phyloP scores from a whole-genome alignment of 768 basidiomycete genomes.

The Polyporus arcularius region DNA sequence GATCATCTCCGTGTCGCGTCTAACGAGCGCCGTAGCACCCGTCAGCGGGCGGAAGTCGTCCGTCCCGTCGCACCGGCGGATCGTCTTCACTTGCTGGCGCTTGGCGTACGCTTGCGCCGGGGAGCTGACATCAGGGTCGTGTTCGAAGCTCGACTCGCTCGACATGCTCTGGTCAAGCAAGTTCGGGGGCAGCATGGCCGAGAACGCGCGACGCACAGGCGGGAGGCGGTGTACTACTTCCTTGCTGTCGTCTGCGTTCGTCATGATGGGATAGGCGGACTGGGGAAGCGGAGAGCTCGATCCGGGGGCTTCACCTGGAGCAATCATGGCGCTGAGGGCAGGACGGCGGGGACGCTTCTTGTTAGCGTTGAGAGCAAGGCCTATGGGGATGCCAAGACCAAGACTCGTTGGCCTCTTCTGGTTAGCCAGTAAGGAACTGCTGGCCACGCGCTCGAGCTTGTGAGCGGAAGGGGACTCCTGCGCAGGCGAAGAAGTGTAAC shows the following conservation, averaged over 20 bases:
- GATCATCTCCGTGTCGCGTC: constrained; percentile 46
- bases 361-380: constrained; percentile 40
- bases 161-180: constrained; percentile 44
- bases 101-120: constrained; percentile 81
- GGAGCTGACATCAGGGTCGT: constrained; percentile 65
- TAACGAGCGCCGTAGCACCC: constrained; percentile 57
- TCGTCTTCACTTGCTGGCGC: constrained; percentile 75
- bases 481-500: constrained; percentile 49
- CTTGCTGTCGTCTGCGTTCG: constrained; percentile 11
- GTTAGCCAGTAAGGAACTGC: constrained; percentile 34
- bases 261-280: constrained; percentile 33
- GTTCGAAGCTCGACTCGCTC: constrained; percentile 47
- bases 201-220: constrained; percentile 71
- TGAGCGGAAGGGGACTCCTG: constrained; percentile 49
- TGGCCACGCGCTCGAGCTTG: constrained; percentile 48
- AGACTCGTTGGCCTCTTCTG: constrained; percentile 53
- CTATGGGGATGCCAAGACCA: constrained; percentile 52
- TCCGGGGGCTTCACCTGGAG: constrained; percentile 40
- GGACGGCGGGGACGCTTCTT: constrained; percentile 67
- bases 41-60: constrained; percentile 78
- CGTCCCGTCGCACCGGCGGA: constrained; percentile 78
- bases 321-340: constrained; percentile 63
- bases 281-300: constrained; percentile 14
- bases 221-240: constrained; percentile 34
- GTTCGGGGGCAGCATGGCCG: constrained; percentile 58